Conservation (phyloP, 768 basidiomycete species). For the Lepiota brunneoincarnata region DNA sequence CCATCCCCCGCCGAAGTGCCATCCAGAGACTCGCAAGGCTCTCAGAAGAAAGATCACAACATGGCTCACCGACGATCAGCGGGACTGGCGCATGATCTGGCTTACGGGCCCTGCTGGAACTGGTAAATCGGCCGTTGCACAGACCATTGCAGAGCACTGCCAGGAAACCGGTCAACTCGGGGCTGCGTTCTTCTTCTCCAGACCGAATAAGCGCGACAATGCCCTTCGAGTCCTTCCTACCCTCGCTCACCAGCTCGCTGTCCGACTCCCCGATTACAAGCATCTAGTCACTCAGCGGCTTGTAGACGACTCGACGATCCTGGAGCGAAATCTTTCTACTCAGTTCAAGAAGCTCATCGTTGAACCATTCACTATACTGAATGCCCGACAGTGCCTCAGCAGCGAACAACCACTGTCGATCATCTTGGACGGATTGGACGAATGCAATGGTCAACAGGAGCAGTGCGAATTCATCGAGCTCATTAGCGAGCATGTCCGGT, state of each 20-base stretch:
- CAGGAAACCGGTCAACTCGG: no score
- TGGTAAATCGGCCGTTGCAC: no score
- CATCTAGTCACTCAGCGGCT: neutral
- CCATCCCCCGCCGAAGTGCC: no score
- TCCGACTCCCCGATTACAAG: neutral
- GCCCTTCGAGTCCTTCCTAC: neutral
- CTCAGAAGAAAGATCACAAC: no score
- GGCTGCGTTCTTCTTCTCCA: neutral
- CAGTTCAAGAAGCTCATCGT: neutral
- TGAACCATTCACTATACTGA: neutral
- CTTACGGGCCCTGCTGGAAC: no score
- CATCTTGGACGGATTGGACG: neutral
- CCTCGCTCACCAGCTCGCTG: neutral
- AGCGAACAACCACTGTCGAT: no score
- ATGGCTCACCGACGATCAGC: no score
- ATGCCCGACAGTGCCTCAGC: neutral
- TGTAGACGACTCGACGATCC: neutral
- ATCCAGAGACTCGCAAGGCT: no score
- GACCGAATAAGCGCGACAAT: neutral
- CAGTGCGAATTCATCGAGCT: slow-evolving; percentile 1
- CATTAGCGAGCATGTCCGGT: neutral
- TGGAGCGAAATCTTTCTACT: neutral
- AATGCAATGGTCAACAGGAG: neutral
- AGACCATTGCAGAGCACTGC: no score
- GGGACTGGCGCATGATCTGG: no score